Conservation (phyloP, 257 asterid genomes). For the Pogostemon cablin region DNA sequence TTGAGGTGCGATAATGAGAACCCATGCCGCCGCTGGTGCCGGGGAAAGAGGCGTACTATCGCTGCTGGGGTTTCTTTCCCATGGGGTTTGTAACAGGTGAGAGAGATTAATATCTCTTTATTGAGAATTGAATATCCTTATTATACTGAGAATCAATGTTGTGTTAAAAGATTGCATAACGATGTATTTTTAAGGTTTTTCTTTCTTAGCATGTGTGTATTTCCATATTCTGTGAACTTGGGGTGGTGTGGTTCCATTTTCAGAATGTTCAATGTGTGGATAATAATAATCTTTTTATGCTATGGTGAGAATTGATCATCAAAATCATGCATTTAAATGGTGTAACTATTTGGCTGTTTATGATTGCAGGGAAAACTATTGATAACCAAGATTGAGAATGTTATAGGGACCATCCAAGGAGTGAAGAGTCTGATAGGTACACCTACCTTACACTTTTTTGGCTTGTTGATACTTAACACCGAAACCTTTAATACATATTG, state of each 20-base stretch:
- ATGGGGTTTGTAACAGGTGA: slow-evolving; percentile 64
- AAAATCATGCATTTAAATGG: too few species aligned
- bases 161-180: too few species aligned
- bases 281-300: background rate
- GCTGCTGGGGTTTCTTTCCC: slow-evolving; percentile 89
- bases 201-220: too few species aligned
- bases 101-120: too few species aligned
- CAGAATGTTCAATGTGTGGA: background rate
- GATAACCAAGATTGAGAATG: slow-evolving; percentile 74
- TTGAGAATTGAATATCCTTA: too few species aligned
- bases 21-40: slow-evolving; percentile 79
- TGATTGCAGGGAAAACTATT: slow-evolving; percentile 78
- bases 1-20: slow-evolving; percentile 70
- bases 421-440: slow-evolving; percentile 58
- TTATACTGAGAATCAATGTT: too few species aligned
- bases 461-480: background rate
- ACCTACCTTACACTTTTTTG: background rate
- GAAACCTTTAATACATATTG: background rate
- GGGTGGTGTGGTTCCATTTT: too few species aligned
- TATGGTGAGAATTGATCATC: slow-evolving; percentile 4
- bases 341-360: background rate
- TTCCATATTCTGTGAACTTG: too few species aligned
- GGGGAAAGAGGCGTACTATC: slow-evolving; percentile 80
- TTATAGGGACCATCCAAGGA: slow-evolving; percentile 83
- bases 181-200: too few species aligned